Evolutionary conservation across 176 grass and related monocot genomes (phyloP).

Genomic region (Carex myosuroides): DNA sequence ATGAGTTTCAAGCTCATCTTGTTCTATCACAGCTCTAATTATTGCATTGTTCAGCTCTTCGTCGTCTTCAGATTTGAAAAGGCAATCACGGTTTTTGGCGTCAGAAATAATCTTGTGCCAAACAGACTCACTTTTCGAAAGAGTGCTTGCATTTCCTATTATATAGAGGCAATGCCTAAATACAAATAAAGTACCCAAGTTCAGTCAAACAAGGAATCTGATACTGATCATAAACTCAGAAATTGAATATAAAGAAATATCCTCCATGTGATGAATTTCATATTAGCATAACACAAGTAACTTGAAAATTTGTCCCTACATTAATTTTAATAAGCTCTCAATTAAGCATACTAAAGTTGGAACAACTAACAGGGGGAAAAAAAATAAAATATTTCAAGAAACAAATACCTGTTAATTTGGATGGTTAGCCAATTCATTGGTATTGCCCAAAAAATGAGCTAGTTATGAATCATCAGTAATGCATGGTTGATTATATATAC

Average conservation of each 20-base stretch:
- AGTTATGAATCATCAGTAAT: not conserved
- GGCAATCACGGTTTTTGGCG: not conserved
- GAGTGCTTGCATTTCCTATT: slow-evolving; percentile 11
- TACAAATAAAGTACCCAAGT: not conserved
- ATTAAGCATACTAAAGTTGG: not conserved
- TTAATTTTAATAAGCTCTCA: not conserved
- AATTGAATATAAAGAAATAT: not conserved
- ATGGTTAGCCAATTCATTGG: not conserved
- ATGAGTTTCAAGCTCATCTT: slow-evolving; percentile 9
- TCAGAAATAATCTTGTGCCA: slow-evolving; percentile 18
- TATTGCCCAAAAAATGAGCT: not conserved
- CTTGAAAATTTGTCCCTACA: not conserved
- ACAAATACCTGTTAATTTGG: not conserved
- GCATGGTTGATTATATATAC: not conserved
- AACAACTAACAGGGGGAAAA: not conserved
- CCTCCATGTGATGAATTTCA: not conserved
- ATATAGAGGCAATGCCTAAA: slow-evolving; percentile 22
- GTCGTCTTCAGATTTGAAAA: slow-evolving; percentile 21
- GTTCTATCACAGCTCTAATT: slow-evolving; percentile 18
- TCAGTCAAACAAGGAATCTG: not conserved
- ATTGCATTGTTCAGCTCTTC: not conserved
- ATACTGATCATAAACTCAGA: not conserved
- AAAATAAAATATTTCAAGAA: not conserved
- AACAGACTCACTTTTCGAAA: slow-evolving; percentile 13
- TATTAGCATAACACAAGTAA: not conserved